Evolutionary conservation across 306 rosid species (phyloP).

Genomic region (Vigna nakashimae): DNA sequence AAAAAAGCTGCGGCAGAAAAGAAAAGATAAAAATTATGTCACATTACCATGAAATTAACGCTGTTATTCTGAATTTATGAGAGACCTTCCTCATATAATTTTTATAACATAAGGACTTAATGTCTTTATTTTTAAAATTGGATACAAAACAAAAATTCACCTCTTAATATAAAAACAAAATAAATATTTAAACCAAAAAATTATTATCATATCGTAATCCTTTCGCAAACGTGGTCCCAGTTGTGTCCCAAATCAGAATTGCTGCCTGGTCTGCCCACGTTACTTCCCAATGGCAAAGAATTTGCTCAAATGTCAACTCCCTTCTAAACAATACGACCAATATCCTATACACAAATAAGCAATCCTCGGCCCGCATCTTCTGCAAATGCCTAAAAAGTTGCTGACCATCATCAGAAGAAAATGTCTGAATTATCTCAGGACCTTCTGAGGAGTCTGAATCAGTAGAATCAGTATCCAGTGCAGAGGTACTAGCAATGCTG

Average conservation of each 20-base stretch:
- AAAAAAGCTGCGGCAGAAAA: too few species aligned
- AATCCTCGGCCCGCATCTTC: conserved; percentile 96
- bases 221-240: too few species aligned
- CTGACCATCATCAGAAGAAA: conserved; percentile 60
- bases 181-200: too few species aligned
- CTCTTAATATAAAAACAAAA: too few species aligned
- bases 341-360: conserved; percentile 98
- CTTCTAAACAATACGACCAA: conserved; percentile 96
- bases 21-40: too few species aligned
- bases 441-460: conserved; percentile 91
- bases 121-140: too few species aligned
- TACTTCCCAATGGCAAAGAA: conserved; percentile 97
- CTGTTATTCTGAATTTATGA: accelerated
- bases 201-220: too few species aligned
- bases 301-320: conserved; percentile 96
- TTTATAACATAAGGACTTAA: too few species aligned
- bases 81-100: too few species aligned
- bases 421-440: conserved; percentile 77
- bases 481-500: conserved; percentile 67
- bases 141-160: too few species aligned
- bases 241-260: conserved; percentile 42
- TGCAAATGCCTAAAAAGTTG: conserved; percentile 88
- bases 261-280: conserved; percentile 99
- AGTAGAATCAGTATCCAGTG: conserved; percentile 70
- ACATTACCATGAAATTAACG: too few species aligned